phyloP scores from a whole-genome alignment of 306 rosid species.

The Rosa chinensis region DNA sequence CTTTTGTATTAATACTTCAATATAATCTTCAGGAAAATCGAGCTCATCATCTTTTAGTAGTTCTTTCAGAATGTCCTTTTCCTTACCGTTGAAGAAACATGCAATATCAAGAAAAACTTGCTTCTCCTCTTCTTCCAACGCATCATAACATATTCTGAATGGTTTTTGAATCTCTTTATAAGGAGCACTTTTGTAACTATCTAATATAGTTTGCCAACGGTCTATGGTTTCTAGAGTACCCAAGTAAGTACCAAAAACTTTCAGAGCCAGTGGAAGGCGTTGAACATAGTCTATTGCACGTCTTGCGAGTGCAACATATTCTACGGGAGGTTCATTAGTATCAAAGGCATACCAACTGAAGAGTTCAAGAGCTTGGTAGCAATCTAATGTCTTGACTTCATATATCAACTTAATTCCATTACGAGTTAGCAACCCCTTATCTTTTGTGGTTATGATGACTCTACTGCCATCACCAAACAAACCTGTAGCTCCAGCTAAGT shows the following conservation, averaged over 20 bases:
- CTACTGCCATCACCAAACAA: conserved; percentile 1
- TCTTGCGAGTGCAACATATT: not conserved
- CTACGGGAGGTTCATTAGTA: not conserved
- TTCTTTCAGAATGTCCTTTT: conserved; percentile 18
- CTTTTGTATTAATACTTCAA: not conserved
- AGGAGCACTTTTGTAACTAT: conserved; percentile 29
- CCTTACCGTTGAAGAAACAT: conserved; percentile 30
- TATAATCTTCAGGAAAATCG: not conserved
- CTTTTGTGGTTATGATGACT: not conserved
- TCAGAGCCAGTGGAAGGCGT: conserved; percentile 34
- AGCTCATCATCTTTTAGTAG: conserved; percentile 34
- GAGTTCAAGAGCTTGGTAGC: not conserved
- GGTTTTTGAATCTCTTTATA: conserved; percentile 27
- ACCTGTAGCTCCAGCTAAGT: not conserved
- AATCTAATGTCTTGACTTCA: not conserved
- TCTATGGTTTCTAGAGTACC: not conserved
- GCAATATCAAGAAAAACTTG: conserved; percentile 41
- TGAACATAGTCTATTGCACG: not conserved
- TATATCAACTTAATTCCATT: not conserved
- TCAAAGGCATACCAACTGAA: not conserved
- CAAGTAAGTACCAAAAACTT: conserved; percentile 41
- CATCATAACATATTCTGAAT: conserved; percentile 32
- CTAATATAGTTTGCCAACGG: conserved; percentile 34
- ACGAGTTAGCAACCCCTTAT: not conserved
- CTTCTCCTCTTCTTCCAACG: conserved; percentile 16